These are phyloP conservation scores for Austropuccinia psidii DNA, from an alignment of 1,284 basidiomycete genomes.

Conservation along the genomic window DNA sequence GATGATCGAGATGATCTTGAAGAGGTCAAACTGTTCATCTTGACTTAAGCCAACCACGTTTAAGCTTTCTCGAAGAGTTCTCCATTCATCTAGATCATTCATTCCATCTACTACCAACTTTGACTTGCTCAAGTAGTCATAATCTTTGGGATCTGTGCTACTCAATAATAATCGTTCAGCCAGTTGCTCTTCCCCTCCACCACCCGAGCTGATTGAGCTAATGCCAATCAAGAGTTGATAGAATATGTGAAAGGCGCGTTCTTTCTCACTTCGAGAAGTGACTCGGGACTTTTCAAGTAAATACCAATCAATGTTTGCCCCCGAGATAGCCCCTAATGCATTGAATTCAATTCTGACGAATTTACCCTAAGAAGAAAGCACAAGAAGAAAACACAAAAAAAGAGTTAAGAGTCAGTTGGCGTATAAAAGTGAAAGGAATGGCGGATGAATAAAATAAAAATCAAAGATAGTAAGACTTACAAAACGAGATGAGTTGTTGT, in stretches of 20 bases:
- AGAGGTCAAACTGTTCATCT: constrained; percentile 81
- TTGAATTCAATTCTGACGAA: constrained; percentile 96
- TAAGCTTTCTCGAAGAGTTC: constrained; percentile 66
- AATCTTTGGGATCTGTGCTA: constrained; percentile 64
- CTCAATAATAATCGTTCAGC: constrained; percentile 68
- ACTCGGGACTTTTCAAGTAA: constrained; percentile 95
- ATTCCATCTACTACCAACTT: constrained; percentile 87
- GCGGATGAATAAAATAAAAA: background rate
- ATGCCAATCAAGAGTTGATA: constrained; percentile 65
- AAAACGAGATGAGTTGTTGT: constrained; percentile 98
- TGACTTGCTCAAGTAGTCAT: constrained; percentile 84
- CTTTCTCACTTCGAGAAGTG: constrained; percentile 74
- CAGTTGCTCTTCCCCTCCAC: constrained; percentile 5
- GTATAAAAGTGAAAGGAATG: background rate
- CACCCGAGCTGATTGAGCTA: constrained; percentile 44
- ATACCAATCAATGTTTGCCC: constrained; percentile 99
- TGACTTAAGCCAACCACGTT: constrained; percentile 77
- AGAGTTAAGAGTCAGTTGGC: background rate
- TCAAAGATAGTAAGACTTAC: constrained; percentile 41
- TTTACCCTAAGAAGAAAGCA: constrained; percentile 57
- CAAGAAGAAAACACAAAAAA: background rate
- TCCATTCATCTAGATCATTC: constrained; percentile 85
- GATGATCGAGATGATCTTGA: constrained; percentile 86
- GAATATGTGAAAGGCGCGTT: constrained; percentile 94
- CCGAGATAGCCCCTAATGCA: constrained; percentile 86